Percentiles rank a stretch among this genome's conserved stretches.
phyloP scores from a whole-genome alignment of 1,284 basidiomycete species.

The Blastosporella zonata region DNA sequence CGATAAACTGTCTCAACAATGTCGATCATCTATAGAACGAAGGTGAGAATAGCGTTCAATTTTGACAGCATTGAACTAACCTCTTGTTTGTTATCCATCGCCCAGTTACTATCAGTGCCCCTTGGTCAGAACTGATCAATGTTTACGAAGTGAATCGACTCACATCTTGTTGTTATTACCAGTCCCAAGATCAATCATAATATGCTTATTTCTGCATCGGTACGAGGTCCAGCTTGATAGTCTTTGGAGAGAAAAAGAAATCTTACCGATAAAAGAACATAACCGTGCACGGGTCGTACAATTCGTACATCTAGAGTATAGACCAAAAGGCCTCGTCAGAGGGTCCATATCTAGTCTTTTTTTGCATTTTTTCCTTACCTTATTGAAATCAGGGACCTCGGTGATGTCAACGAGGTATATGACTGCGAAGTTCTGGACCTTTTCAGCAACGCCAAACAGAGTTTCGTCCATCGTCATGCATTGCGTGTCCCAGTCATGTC shows the following conservation, averaged over 20 bases:
- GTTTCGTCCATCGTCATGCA: constrained; percentile 99
- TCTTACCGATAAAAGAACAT: constrained; percentile 98
- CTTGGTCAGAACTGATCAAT: background rate
- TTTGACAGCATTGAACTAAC: constrained; percentile 37
- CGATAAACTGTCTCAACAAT: constrained; percentile 98
- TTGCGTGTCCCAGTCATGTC: constrained; percentile 91
- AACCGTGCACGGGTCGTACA: constrained; percentile 94
- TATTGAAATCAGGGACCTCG: constrained; percentile 98
- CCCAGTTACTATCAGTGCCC: constrained; percentile 75
- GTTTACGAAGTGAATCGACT: constrained; percentile 29
- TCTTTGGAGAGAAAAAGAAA: background rate
- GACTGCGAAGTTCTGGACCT: constrained; percentile 98
- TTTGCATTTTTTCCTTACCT: constrained; percentile 53
- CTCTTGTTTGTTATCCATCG: constrained; percentile 97
- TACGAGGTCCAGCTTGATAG: constrained; percentile 12
- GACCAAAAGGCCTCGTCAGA: constrained; percentile 1
- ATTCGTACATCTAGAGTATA: constrained; percentile 79
- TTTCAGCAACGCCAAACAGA: constrained; percentile 88
- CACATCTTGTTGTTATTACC: constrained; percentile 99
- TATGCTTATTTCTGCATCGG: constrained; percentile 86
- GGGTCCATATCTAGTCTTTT: background rate
- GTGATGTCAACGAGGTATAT: constrained; percentile 97
- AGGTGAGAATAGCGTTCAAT: constrained; percentile 2
- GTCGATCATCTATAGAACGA: constrained; percentile 76
- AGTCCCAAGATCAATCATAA: constrained; percentile 99